Percentiles rank a stretch among this genome's conserved stretches.
These are phyloP conservation scores for Schoenoplectus tabernaemontani DNA, from an alignment of 202 grass and related monocot genomes.

Conservation along the genomic window DNA sequence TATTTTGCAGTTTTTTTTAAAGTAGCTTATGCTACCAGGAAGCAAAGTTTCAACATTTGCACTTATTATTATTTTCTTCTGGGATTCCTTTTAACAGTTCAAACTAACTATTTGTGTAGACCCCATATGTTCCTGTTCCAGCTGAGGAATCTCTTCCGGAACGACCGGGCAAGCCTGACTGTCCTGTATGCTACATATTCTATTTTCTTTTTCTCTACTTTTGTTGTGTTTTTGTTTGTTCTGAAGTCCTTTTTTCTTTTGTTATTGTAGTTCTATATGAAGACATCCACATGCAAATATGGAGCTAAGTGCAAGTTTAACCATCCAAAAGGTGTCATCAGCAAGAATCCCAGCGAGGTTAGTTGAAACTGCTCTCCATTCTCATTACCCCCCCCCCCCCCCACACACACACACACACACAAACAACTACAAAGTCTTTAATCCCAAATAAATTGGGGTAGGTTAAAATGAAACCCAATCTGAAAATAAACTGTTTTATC, in stretches of 20 bases:
- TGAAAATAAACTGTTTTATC: not conserved
- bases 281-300: slow-evolving; percentile 60
- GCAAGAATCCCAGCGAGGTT: slow-evolving; percentile 25
- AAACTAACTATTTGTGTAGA: not conserved
- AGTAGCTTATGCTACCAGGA: no score
- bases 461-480: no score
- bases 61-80: not conserved
- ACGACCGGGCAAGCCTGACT: slow-evolving; percentile 58
- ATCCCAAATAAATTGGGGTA: no score
- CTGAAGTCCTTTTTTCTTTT: slow-evolving; percentile 29
- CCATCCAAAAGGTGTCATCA: slow-evolving; percentile 54
- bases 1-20: not conserved
- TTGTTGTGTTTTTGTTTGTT: slow-evolving; percentile 19
- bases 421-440: no score
- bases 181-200: slow-evolving; percentile 63
- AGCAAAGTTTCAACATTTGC: not conserved
- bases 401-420: no score
- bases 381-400: not conserved
- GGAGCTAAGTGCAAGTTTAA: slow-evolving; percentile 88
- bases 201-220: slow-evolving; percentile 11
- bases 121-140: slow-evolving; percentile 10
- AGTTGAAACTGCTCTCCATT: not conserved
- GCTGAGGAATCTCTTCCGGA: slow-evolving; percentile 66
- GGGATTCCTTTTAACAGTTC: not conserved
- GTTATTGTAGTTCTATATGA: slow-evolving; percentile 57